Percentiles rank a stretch among this genome's conserved stretches.
Evolutionary conservation across 805 yeast species (phyloP).

Genomic region (Hanseniaspora meyeri): DNA sequence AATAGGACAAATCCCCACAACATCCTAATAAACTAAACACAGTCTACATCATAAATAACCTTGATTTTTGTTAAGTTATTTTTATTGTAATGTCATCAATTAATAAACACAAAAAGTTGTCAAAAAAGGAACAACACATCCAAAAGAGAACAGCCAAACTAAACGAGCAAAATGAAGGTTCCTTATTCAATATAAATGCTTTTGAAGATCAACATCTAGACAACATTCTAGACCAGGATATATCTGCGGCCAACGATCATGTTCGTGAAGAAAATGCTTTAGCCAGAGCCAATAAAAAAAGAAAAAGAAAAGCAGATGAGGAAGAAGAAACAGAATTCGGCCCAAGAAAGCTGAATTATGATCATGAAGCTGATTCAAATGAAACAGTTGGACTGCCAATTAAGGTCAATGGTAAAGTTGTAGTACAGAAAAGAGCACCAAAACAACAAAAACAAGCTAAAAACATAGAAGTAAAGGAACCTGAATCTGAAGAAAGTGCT

Average conservation of each 20-base stretch:
- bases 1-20: no score
- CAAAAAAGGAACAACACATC: constrained; percentile 20
- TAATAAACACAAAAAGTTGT: constrained; percentile 1
- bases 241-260: constrained; percentile 18
- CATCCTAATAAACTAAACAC: no score
- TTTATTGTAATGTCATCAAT: neutral
- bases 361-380: constrained; percentile 32
- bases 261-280: constrained; percentile 9
- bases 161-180: constrained; percentile 24
- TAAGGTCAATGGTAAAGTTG: constrained; percentile 63
- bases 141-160: constrained; percentile 24
- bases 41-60: neutral
- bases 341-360: constrained; percentile 46
- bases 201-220: constrained; percentile 13
- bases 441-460: constrained; percentile 18
- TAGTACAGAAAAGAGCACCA: constrained; percentile 28
- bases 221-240: constrained; percentile 2
- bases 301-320: constrained; percentile 37
- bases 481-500: constrained; percentile 17
- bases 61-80: neutral
- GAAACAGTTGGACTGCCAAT: constrained; percentile 65
- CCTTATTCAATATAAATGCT: constrained; percentile 20
- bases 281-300: constrained; percentile 1
- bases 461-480: constrained; percentile 13
- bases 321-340: constrained; percentile 74